These are phyloP conservation scores for Boeremia lycopersici DNA, from an alignment of 2,329 filamentous ascomycete genomes.

Conservation along the genomic window DNA sequence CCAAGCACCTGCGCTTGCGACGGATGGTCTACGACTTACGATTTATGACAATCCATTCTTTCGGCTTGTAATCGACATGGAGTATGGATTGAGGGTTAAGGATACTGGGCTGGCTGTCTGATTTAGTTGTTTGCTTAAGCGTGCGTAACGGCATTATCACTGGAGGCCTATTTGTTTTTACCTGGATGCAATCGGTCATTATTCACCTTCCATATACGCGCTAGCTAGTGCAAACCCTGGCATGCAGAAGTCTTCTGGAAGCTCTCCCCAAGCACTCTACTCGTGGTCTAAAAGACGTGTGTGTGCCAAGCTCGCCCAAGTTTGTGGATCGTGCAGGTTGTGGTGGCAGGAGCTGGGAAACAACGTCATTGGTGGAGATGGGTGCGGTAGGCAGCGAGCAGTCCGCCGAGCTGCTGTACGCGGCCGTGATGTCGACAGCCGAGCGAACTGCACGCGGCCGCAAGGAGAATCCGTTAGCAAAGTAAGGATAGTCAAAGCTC, in stretches of 20 bases:
- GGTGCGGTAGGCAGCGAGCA: constrained; percentile 3
- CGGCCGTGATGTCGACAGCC: neutral
- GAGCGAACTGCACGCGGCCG: neutral
- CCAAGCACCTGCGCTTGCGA: no score
- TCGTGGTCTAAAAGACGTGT: neutral
- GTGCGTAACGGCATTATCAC: neutral
- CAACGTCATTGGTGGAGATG: constrained; percentile 8
- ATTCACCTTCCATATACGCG: no score
- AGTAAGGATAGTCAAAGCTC: neutral
- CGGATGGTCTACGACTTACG: neutral
- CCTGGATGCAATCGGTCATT: no score
- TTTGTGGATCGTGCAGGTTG: neutral
- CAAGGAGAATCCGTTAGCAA: neutral
- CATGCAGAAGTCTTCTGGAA: no score
- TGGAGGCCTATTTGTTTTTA: neutral
- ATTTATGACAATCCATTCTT: neutral
- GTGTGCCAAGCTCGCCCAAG: neutral
- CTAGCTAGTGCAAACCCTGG: no score
- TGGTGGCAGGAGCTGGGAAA: neutral
- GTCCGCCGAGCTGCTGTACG: constrained; percentile 4
- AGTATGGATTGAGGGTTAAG: neutral
- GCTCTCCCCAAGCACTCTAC: no score
- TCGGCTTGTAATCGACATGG: neutral
- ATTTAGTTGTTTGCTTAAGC: neutral
- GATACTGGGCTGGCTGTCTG: constrained; percentile 12